phyloP scores from a whole-genome alignment of 768 basidiomycete species.

The Leccinum pellstonianum region DNA sequence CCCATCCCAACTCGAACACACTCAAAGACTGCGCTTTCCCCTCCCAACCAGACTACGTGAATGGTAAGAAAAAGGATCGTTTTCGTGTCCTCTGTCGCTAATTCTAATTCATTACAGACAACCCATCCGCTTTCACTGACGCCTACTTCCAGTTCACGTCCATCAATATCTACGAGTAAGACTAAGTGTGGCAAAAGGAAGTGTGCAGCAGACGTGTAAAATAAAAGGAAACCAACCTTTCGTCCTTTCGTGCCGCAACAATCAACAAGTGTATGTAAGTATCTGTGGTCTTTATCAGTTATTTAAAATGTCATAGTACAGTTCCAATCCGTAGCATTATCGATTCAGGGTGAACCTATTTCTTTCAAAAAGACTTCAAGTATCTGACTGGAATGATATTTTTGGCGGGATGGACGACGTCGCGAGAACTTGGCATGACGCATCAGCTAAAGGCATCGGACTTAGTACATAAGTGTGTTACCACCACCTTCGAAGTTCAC shows the following conservation, averaged over 20 bases:
- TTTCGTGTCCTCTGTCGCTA: not conserved
- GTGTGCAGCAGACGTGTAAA: not conserved
- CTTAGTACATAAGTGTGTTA: no score
- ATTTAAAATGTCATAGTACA: not conserved
- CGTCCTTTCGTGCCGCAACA: not conserved
- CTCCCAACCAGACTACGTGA: conserved; percentile 23
- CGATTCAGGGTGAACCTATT: not conserved
- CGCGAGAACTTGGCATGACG: no score
- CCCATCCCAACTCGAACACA: not conserved
- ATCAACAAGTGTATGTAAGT: not conserved
- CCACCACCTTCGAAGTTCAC: not conserved
- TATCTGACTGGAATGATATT: not conserved
- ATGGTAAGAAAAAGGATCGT: conserved; percentile 14
- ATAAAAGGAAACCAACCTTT: not conserved
- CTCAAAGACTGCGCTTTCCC: not conserved
- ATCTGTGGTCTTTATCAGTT: not conserved
- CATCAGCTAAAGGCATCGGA: no score
- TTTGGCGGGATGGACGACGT: not conserved
- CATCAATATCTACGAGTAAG: conserved; percentile 38
- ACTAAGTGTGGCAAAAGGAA: not conserved
- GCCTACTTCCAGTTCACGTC: conserved; percentile 44
- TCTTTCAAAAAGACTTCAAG: not conserved
- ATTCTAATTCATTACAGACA: conserved; percentile 19
- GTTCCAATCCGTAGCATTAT: not conserved
- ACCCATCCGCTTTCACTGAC: conserved; percentile 40